Evolutionary conservation across 78 protist genomes (phyloP).

Genomic region (Dictyostelium brefeldianum): DNA sequence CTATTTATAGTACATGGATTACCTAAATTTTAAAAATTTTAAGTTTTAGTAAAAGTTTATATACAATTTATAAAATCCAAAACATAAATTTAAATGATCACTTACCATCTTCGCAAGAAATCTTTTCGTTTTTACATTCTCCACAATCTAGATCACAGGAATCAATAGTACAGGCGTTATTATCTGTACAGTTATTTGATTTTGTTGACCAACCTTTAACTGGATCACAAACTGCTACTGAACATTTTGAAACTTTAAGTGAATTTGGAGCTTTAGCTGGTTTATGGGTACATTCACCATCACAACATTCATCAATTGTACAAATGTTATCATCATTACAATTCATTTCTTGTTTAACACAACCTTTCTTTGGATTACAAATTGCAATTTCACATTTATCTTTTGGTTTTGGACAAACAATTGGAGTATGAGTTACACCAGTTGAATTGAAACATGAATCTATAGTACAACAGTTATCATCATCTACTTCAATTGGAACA

Average conservation of each 20-base stretch:
- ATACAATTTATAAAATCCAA: no score
- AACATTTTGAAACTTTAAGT: conserved; percentile 21
- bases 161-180: conserved; percentile 40
- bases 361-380: conserved; percentile 25
- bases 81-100: background rate
- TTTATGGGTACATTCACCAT: background rate
- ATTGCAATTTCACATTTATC: background rate
- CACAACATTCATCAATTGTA: conserved; percentile 34
- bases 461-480: conserved; percentile 45
- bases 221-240: background rate
- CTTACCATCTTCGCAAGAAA: background rate
- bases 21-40: background rate
- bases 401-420: conserved; percentile 36
- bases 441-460: conserved; percentile 1
- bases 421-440: conserved; percentile 7
- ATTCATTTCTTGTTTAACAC: background rate
- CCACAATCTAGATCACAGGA: conserved; percentile 7
- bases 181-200: background rate
- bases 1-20: no score
- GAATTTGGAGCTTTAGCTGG: conserved; percentile 25
- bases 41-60: no score
- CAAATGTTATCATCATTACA: conserved; percentile 6
- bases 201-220: background rate
- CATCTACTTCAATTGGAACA: conserved; percentile 9
- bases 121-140: background rate